Base-by-base conservation (phyloP, 1,139 yeast genomes). In the Candida dubliniensis region DNA sequence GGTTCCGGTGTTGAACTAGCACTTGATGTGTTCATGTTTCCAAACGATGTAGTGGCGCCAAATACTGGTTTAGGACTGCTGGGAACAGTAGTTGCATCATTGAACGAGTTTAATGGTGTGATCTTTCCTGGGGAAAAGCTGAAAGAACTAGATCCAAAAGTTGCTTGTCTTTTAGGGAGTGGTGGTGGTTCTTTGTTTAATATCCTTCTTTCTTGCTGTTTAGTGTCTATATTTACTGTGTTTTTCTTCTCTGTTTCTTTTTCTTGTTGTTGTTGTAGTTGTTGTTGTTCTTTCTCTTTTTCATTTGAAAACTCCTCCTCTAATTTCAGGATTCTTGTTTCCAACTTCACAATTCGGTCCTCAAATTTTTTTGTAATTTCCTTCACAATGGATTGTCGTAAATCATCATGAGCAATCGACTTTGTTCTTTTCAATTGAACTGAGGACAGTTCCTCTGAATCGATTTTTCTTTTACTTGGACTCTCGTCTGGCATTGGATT, bases 21-120 rank as follows among this genome's bases (percentile, higher is more conserved):
- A 18, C 23, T 15, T 15, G 39, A 18, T 30, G 34, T 41, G 6
- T 34, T 40, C 41, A 41, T 38, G 30, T 74, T 79, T n/a, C 84
- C 84, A 64, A 84, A 84, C 1, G 82, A 58, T 2, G 77, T 71
- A n/a, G 78, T 64, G 7, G 81, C 63, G 4, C 78, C 78, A 58
- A 73, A 73, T 0, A 66, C 71, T 2, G 72, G 73, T 44, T 58
- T 61, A 10, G 53, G 44, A 23, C 51, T 41, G 15, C 34, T 39
- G 25, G 50, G 41, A 15, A 38, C 43, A 9, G 38, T 24, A 25
- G 38, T 15, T 3, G 49, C 30, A 8, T 45, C 50, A 8, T 18
- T 38, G 48, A 58, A 55, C 15, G 63, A 58, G 26, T 45, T 51
- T 38, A 42, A 53, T 4, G 64, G 68, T 1, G 69, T 60, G 2